Percentiles rank a stretch among this genome's conserved stretches.
Evolutionary conservation across 495 filamentous ascomycete genomes (phyloP).

Genomic region (Mytilinidion resinicola): DNA sequence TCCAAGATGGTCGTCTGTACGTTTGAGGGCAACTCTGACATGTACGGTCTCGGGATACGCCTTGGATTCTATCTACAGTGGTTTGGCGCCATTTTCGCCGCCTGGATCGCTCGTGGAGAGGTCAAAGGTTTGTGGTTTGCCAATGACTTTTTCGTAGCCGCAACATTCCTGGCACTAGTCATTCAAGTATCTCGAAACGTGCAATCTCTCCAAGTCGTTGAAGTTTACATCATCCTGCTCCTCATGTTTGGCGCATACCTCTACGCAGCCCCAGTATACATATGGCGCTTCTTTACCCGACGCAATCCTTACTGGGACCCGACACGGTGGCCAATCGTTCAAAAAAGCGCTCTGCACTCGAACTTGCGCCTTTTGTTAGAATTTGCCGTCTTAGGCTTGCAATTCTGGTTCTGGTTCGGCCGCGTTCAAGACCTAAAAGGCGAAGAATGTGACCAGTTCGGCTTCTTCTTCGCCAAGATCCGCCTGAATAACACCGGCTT

Average conservation of each 20-base stretch:
- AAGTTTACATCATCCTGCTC: slow-evolving; percentile 35
- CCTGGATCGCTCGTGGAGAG: slow-evolving; percentile 27
- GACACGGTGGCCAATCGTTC: slow-evolving; percentile 14
- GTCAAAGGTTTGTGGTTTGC: slow-evolving; percentile 12
- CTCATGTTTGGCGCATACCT: slow-evolving; percentile 36
- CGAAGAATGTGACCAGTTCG: slow-evolving; percentile 18
- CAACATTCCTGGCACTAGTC: slow-evolving; percentile 24
- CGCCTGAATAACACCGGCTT: slow-evolving; percentile 15
- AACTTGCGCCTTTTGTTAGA: slow-evolving; percentile 26
- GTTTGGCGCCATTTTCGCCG: slow-evolving; percentile 20
- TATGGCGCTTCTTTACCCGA: slow-evolving; percentile 31
- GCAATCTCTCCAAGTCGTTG: slow-evolving; percentile 12
- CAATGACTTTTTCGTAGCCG: slow-evolving; percentile 20
- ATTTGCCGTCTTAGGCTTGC: slow-evolving; percentile 28
- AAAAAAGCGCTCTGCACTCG: neutral
- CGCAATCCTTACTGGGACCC: slow-evolving; percentile 32
- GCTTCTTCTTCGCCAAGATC: slow-evolving; percentile 18
- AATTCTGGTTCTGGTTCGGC: slow-evolving; percentile 41
- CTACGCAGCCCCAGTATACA: slow-evolving; percentile 31
- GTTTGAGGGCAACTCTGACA: slow-evolving; percentile 20
- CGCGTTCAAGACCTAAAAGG: slow-evolving; percentile 6
- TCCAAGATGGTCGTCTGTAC: slow-evolving; percentile 12
- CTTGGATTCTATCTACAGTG: slow-evolving; percentile 27
- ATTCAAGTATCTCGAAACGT: slow-evolving; percentile 13
- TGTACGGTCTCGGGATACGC: slow-evolving; percentile 28